Percentiles rank a stretch among this genome's conserved stretches.
Evolutionary conservation across 768 basidiomycete species (phyloP).

Genomic region (Cystobasidium ongulense): DNA sequence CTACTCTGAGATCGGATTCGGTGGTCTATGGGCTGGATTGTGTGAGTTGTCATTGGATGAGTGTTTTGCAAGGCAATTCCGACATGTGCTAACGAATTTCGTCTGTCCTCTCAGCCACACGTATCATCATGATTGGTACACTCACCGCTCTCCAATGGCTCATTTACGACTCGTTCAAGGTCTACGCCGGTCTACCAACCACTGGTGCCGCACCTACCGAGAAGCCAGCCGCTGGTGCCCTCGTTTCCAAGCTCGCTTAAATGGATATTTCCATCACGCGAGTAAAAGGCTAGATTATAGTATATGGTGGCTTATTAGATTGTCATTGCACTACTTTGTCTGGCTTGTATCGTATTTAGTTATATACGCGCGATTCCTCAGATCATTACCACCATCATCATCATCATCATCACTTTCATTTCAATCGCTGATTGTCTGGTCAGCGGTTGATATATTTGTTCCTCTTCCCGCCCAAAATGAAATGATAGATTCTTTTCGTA

Average conservation of each 20-base stretch:
- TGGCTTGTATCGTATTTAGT: too few relatives aligned
- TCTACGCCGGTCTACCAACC: slow-evolving; percentile 28
- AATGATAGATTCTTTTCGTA: not conserved
- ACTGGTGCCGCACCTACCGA: slow-evolving; percentile 29
- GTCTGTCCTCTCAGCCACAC: slow-evolving; percentile 34
- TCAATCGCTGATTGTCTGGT: too few relatives aligned
- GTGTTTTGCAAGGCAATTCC: too few relatives aligned
- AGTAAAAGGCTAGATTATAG: not conserved
- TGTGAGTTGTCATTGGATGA: slow-evolving; percentile 50
- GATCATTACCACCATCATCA: too few relatives aligned
- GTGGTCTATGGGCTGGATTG: slow-evolving; percentile 54
- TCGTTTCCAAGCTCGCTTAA: slow-evolving; percentile 29
- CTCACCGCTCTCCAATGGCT: slow-evolving; percentile 49
- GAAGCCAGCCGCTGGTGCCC: slow-evolving; percentile 27
- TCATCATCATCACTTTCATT: not conserved
- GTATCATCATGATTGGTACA: slow-evolving; percentile 50
- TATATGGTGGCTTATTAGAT: too few relatives aligned
- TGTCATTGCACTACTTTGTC: too few relatives aligned
- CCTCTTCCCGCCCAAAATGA: not conserved
- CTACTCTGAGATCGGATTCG: slow-evolving; percentile 42
- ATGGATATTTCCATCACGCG: not conserved
- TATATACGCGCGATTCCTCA: too few relatives aligned
- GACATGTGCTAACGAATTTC: too few relatives aligned
- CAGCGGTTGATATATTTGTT: not conserved
- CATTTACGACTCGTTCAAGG: slow-evolving; percentile 84